Evolutionary conservation across 1,284 basidiomycete species (phyloP), one percentile per base, ranked within the genome.

Genomic region (Moesziomyces sp.): DNA sequence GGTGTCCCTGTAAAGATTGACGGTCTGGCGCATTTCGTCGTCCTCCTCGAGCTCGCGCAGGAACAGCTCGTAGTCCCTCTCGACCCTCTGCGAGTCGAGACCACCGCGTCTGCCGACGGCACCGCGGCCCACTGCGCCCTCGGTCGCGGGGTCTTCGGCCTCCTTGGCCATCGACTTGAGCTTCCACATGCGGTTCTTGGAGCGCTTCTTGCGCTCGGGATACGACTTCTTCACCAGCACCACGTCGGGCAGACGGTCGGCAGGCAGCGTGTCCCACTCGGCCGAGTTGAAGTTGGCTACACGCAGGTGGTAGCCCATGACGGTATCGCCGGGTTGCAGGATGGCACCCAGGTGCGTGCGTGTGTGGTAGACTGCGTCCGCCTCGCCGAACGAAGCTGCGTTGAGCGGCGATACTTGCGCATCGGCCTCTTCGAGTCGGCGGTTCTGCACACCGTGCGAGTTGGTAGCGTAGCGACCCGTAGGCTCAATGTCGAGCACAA

Each of bases 61-160:
- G 90, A 99, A 99, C 69, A 93, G 79, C 86, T 98, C 96, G 85
- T 98, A 99, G 83, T 98, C 96, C 83, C 93, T 90, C 83, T 98
- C 94, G 67, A 98, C 93, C 86, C 94, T 94, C 87, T 89, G 92
- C 86, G 91, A 89, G 85, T 98, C 95, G 53, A 94, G 87, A 46
- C 94, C 94, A 43, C 94, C 94, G 86, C 92, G 88, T 52, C 94
- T 87, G 1, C 94, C 94, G 42, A 97, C 90, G 5, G 95, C 91
- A 67, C 94, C 94, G 48, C 92, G 88, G 18, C 89, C 92, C 6
- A 79, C 79, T 10, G 79, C 83, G 18, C 78, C 74, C 45, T 75
- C 76, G 10, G 74, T 71, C 0, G 69, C 61, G 13, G 80, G 70
- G 43, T 88, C 88, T 35, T 92, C 93, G 21, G 89, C 91, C 84